Percentiles rank a stretch among this genome's conserved stretches.
phyloP scores from a whole-genome alignment of 306 rosid genomes.

The peach (Prunus persica) region Prunus_persica_NCBIv2 NC_034009.1:30337501-30338000 shows the following conservation, averaged over 20 bases:
- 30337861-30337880: slow-evolving; percentile 55
- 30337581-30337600: slow-evolving; percentile 44
- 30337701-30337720: not conserved
- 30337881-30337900: slow-evolving; percentile 66
- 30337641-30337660: slow-evolving; percentile 28
- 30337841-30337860: slow-evolving; percentile 36
- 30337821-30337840: slow-evolving; percentile 25
- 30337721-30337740: not conserved
- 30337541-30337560: slow-evolving; percentile 9
- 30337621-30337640: slow-evolving; percentile 26
- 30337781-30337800: too few species aligned
- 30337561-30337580: not conserved
- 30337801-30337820: slow-evolving; percentile 28
- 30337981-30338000: slow-evolving; percentile 55
- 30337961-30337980: not conserved
- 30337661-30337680: not conserved
- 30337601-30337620: slow-evolving; percentile 31
- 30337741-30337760: too few species aligned
- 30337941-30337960: not conserved
- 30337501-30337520: slow-evolving; percentile 4
- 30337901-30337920: not conserved
- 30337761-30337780: too few species aligned
- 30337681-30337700: not conserved
- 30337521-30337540: not conserved
- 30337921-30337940: too few species aligned